A percentile compares a stretch with the other conserved stretches of the same genome.
Evolutionary conservation across 495 filamentous ascomycete species (phyloP).

Genomic region (Podospora fimiseda): DNA sequence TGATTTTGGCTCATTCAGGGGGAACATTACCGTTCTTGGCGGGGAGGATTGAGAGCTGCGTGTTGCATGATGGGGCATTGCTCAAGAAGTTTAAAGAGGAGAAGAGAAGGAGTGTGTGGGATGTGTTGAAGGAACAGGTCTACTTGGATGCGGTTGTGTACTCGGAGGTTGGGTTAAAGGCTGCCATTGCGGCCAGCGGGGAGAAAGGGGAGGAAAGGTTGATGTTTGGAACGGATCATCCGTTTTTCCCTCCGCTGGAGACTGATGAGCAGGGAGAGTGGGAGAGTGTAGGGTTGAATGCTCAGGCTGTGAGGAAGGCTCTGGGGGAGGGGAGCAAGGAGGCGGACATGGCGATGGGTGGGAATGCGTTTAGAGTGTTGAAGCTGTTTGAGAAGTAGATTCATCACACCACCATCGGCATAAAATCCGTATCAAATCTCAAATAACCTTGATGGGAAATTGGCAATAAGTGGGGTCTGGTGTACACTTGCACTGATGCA

Average conservation of each 20-base stretch:
- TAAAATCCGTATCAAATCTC: no score
- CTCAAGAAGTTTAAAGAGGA: slow-evolving; percentile 42
- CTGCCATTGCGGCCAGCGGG: slow-evolving; percentile 59
- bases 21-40: slow-evolving; percentile 87
- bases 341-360: slow-evolving; percentile 53
- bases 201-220: slow-evolving; percentile 60
- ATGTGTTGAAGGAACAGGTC: slow-evolving; percentile 77
- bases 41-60: slow-evolving; percentile 81
- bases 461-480: neutral
- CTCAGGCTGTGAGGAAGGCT: slow-evolving; percentile 57
- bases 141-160: slow-evolving; percentile 89
- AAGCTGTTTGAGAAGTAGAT: slow-evolving; percentile 41
- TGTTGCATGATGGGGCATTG: slow-evolving; percentile 71
- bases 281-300: slow-evolving; percentile 78
- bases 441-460: no score
- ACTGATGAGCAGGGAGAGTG: slow-evolving; percentile 57
- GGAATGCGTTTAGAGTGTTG: slow-evolving; percentile 62
- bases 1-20: slow-evolving; percentile 83
- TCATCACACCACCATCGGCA: no score
- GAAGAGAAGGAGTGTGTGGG: slow-evolving; percentile 57
- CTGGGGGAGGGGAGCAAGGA: slow-evolving; percentile 48
- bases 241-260: slow-evolving; percentile 82
- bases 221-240: slow-evolving; percentile 88
- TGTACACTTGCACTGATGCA: no score
- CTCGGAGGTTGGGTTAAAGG: slow-evolving; percentile 63